Evolutionary conservation across 2,329 filamentous ascomycete genomes (phyloP).

Genomic region (Penicillium sp.): DNA sequence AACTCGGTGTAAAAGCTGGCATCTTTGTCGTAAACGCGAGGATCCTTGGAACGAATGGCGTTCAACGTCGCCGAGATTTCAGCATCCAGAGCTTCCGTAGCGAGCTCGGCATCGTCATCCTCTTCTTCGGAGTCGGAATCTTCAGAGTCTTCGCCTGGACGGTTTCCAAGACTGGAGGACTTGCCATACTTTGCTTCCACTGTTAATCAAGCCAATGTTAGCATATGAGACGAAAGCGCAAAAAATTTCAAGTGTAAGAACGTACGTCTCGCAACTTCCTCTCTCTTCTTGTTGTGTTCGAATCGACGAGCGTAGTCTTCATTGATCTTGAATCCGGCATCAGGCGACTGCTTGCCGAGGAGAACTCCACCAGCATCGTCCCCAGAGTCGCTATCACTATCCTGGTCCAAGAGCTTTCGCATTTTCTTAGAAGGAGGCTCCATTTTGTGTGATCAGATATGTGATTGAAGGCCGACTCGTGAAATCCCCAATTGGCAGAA

Average conservation of each 20-base stretch:
- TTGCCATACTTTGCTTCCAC: conserved; percentile 85
- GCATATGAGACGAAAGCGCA: background rate
- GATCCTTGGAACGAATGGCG: conserved; percentile 87
- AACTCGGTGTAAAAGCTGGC: conserved; percentile 72
- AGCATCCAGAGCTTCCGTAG: conserved; percentile 78
- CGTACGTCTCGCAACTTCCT: conserved; percentile 65
- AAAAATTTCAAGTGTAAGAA: conserved; percentile 7
- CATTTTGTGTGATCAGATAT: conserved; percentile 27
- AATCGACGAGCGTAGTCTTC: conserved; percentile 84
- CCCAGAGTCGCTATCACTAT: conserved; percentile 40
- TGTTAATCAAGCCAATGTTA: conserved; percentile 36
- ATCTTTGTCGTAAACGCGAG: conserved; percentile 79
- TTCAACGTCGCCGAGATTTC: conserved; percentile 84
- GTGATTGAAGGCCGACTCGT: conserved; percentile 2
- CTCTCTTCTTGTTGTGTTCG: conserved; percentile 95
- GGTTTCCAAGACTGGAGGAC: conserved; percentile 37
- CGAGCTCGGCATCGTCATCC: conserved; percentile 85
- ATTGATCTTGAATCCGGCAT: conserved; percentile 71
- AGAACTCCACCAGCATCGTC: conserved; percentile 43
- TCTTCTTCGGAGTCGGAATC: conserved; percentile 74
- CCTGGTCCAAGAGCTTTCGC: conserved; percentile 42
- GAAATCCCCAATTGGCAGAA: conserved; percentile 27
- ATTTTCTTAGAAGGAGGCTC: conserved; percentile 44
- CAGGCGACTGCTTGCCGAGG: conserved; percentile 30
- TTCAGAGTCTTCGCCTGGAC: conserved; percentile 48